Evolutionary conservation across 257 asterid genomes (phyloP).

Genomic region (Vinca minor): DNA sequence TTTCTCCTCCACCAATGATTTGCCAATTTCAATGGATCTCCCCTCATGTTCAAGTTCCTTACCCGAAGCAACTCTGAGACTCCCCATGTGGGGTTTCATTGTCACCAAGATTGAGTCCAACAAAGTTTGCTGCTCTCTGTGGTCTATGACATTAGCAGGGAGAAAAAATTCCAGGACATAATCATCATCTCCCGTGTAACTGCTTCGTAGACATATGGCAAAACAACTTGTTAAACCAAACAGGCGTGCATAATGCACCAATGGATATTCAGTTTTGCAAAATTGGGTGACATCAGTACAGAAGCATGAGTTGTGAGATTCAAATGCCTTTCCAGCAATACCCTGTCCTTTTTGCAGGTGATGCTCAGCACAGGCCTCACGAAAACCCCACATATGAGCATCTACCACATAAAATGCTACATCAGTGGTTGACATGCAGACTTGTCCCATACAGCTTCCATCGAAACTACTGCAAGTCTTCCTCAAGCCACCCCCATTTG

Average conservation of each 20-base stretch:
- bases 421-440: conserved; percentile 86
- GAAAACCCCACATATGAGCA: conserved; percentile 84
- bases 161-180: conserved; percentile 70
- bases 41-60: conserved; percentile 57
- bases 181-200: conserved; percentile 73
- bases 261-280: conserved; percentile 80
- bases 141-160: conserved; percentile 39
- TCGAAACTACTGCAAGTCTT: conserved; percentile 90
- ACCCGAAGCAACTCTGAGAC: conserved; percentile 82
- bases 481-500: conserved; percentile 74
- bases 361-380: conserved; percentile 85
- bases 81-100: conserved; percentile 67
- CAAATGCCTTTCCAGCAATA: conserved; percentile 80
- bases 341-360: conserved; percentile 91
- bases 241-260: conserved; percentile 90
- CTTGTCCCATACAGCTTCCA: conserved; percentile 89
- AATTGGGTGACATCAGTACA: conserved; percentile 60
- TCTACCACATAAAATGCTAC: conserved; percentile 76
- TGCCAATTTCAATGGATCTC: conserved; percentile 62
- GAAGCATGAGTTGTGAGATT: conserved; percentile 48
- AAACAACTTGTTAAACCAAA: conserved; percentile 63
- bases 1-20: conserved; percentile 41
- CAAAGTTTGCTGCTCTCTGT: conserved; percentile 43
- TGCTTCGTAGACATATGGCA: conserved; percentile 70
- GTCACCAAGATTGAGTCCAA: conserved; percentile 62